These are phyloP conservation scores for Citrullus colocynthis DNA, from an alignment of 306 rosid genomes.

Conservation along the genomic window DNA sequence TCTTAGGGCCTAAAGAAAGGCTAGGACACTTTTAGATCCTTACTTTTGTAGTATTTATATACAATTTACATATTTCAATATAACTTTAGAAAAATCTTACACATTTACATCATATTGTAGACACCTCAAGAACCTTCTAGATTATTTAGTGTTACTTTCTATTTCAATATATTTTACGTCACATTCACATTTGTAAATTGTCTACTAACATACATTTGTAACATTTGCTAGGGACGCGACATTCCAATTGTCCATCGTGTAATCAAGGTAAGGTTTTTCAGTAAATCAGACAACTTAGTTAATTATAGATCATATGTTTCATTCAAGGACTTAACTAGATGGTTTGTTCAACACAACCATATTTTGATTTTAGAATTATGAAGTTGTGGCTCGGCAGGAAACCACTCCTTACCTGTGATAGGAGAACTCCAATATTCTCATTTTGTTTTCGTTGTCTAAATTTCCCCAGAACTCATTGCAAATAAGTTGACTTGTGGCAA, in stretches of 20 bases:
- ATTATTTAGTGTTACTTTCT: no score
- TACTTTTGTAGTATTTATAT: no score
- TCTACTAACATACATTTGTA: conserved; percentile 13
- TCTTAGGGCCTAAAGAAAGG: no score
- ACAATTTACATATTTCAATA: no score
- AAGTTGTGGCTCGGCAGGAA: background rate
- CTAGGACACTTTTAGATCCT: no score
- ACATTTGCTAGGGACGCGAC: conserved; percentile 39
- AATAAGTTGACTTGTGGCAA: background rate
- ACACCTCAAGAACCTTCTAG: no score
- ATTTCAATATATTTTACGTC: no score
- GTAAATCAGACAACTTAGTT: background rate
- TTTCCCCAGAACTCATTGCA: background rate
- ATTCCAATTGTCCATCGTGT: conserved; percentile 85
- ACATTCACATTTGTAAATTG: background rate
- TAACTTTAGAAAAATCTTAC: no score
- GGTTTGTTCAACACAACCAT: background rate
- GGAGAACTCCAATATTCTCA: background rate
- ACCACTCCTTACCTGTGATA: background rate
- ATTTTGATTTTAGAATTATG: background rate
- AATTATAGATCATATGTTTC: background rate
- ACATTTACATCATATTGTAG: no score
- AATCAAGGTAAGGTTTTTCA: conserved; percentile 34
- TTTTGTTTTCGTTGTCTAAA: background rate
- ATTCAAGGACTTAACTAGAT: background rate